phyloP scores from a whole-genome alignment of 768 basidiomycete genomes.

The Candolleomyces efflorescens region DNA sequence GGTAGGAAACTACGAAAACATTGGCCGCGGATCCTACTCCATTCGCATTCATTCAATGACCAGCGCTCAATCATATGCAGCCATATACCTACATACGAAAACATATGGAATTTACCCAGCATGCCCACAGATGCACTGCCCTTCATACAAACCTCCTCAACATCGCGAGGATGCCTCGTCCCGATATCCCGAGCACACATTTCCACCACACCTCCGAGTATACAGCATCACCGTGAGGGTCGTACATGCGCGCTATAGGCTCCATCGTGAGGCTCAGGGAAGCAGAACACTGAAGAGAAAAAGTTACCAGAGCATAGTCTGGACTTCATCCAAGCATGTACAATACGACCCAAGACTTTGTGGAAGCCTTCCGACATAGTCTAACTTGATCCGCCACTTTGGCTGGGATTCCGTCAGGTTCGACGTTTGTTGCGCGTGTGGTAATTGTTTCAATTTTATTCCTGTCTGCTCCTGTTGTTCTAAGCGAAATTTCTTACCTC shows the following conservation, averaged over 20 bases:
- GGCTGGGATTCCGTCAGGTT: background rate
- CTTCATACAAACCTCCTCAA: background rate
- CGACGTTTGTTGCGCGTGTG: background rate
- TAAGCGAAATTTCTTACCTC: too few relatives aligned
- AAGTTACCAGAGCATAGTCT: background rate
- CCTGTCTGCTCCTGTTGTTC: too few relatives aligned
- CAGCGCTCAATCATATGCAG: too few relatives aligned
- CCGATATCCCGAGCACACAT: background rate
- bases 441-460: too few relatives aligned
- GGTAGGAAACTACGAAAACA: background rate
- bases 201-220: background rate
- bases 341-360: background rate
- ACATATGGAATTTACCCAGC: too few relatives aligned
- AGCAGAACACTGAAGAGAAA: background rate
- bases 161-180: background rate
- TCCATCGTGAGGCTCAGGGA: background rate
- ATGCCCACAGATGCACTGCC: too few relatives aligned
- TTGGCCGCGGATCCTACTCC: background rate
- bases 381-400: background rate
- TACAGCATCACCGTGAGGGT: background rate
- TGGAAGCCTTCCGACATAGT: background rate
- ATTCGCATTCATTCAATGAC: background rate
- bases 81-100: too few relatives aligned
- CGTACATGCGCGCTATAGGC: background rate
- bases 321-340: background rate